Base-by-base conservation (phyloP, 805 yeast species). In the Allodekkera sacchari region DNA sequence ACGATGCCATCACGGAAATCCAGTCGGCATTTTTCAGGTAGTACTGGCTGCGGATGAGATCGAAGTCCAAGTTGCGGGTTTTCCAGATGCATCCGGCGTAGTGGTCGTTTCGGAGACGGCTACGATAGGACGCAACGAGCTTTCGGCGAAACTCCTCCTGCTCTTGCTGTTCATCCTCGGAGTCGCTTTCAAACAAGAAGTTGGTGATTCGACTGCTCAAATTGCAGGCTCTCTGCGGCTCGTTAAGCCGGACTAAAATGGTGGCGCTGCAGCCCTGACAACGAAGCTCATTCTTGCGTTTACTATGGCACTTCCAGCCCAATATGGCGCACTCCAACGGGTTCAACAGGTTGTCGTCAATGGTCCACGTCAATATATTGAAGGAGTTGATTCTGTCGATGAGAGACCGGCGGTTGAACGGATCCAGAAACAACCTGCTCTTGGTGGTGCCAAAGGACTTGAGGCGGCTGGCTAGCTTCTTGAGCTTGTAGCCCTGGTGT, bases 271-370 rank as follows among this genome's bases (percentile, higher is more conserved):
- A 61, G 7, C 48, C 48, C 2, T 39, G 38, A 36, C 68, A 63
- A 25, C 40, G 42, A 3, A 63, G 33, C 28, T 50, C 55, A 33
- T 63, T 59, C 27, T 46, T 54, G 18, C 50, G 36, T 3, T 33
- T 36, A 8, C 52, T 43, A 11, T 61, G 63, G 38, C 72, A 66
- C 30, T 46, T 51, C 80, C 80, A 74, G 2, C 81, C 81, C 32
- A 64, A 57, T 15, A 66, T 42, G 1, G 76, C 63, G 43, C 75
- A 67, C 19, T 47, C 57, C 21, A 74, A 51, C 32, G 75, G 77
- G 5, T 57, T 66, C 18, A 74, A 45, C 5, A 33, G 35, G 6
- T 31, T 17, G 29, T 44, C 45, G 3, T 45, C 43, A 10, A 70
- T 41, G 11, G 55, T 49, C 80, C 80, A 74, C 43, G 66, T 66